phyloP scores from a whole-genome alignment of 2,329 filamentous ascomycete species.

The Blastomyces parvus region DNA sequence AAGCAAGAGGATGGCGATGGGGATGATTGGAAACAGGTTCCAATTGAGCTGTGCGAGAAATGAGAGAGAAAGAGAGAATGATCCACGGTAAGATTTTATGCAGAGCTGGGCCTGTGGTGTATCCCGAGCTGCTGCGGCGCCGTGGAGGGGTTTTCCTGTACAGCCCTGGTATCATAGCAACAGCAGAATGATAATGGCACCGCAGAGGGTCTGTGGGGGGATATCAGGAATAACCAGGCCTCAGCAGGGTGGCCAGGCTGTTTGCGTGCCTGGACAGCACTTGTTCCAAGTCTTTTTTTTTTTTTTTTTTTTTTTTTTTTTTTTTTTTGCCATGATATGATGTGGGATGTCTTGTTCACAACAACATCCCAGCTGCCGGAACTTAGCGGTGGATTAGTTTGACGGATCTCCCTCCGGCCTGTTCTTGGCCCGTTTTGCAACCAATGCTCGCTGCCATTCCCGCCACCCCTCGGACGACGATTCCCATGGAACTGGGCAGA shows the following conservation, averaged over 20 bases:
- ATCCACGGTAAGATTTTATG: neutral
- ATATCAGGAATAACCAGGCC: no score
- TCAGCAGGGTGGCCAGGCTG: no score
- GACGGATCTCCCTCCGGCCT: no score
- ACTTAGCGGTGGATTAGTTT: no score
- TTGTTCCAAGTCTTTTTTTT: no score
- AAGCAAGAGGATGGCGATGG: neutral
- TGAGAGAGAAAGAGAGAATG: neutral
- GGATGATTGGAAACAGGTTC: neutral
- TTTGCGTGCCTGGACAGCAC: no score
- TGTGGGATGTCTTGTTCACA: no score
- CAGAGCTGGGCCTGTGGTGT: neutral
- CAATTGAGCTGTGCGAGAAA: neutral
- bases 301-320: no score
- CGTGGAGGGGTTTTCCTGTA: neutral
- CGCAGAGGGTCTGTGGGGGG: no score
- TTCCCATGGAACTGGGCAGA: neutral
- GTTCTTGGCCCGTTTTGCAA: neutral
- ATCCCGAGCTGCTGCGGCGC: neutral
- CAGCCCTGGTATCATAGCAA: neutral
- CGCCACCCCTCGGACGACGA: neutral
- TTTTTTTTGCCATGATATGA: no score
- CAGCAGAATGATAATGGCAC: no score
- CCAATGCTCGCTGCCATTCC: neutral
- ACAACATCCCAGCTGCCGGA: no score